phyloP scores from a whole-genome alignment of 768 basidiomycete species.

The Naganishia antarctica region DNA sequence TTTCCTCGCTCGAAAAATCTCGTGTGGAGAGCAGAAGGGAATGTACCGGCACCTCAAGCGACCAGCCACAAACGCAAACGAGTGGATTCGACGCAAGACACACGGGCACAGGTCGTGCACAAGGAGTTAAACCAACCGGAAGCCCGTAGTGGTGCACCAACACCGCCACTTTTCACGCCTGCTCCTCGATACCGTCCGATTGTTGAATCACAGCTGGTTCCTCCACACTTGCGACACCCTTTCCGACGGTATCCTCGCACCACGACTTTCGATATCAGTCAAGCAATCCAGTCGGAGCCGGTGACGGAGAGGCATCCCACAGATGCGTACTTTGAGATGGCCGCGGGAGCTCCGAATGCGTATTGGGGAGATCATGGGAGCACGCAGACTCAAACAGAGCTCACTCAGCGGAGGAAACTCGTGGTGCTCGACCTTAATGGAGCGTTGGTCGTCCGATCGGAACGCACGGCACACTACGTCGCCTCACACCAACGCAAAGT shows the following conservation, averaged over 20 bases:
- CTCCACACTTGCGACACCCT: conserved; percentile 20
- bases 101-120: no score
- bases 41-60: no score
- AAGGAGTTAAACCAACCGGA: no score
- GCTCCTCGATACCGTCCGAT: conserved; percentile 1
- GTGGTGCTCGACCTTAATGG: conserved; percentile 46
- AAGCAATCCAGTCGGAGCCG: not conserved
- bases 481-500: conserved; percentile 7
- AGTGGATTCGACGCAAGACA: no score
- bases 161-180: no score
- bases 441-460: conserved; percentile 34
- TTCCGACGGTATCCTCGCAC: conserved; percentile 20
- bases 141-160: no score
- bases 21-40: no score
- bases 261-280: conserved; percentile 18
- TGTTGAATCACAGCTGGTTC: conserved; percentile 19
- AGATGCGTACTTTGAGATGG: conserved; percentile 19
- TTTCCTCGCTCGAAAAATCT: no score
- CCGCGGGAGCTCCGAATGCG: not conserved
- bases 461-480: conserved; percentile 1
- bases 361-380: conserved; percentile 20
- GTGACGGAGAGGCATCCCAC: conserved; percentile 15
- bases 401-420: conserved; percentile 34
- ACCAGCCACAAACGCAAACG: no score
- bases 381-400: not conserved